phyloP scores from a whole-genome alignment of 257 asterid genomes.

The Cinchona pubescens region DNA sequence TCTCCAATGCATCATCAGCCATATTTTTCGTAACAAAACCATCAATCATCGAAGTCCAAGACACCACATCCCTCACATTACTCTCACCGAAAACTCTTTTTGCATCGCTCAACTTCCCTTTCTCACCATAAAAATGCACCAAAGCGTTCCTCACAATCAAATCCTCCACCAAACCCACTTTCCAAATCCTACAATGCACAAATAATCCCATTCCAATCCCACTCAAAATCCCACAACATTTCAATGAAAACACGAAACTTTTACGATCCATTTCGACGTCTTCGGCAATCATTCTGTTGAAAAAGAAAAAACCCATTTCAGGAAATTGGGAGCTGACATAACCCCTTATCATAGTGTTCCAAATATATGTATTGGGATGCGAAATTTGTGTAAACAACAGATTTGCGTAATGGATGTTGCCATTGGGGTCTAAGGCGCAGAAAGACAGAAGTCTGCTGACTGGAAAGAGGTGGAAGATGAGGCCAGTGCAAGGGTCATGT shows the following conservation, averaged over 20 bases:
- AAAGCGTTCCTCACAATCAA: conserved; percentile 61
- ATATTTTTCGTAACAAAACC: conserved; percentile 50
- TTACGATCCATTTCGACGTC: conserved; percentile 58
- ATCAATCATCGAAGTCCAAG: conserved; percentile 79
- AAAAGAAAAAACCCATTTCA: conserved; percentile 45
- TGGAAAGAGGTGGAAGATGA: conserved; percentile 65
- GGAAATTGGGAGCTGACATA: conserved; percentile 41
- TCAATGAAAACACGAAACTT: conserved; percentile 64
- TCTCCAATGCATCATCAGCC: conserved; percentile 61
- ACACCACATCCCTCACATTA: conserved; percentile 60
- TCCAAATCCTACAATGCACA: conserved; percentile 62
- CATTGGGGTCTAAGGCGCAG: conserved; percentile 55
- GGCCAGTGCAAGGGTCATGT: conserved; percentile 66
- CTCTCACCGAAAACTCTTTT: conserved; percentile 48
- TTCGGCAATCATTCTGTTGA: conserved; percentile 53
- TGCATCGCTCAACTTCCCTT: conserved; percentile 36
- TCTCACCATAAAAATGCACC: conserved; percentile 63
- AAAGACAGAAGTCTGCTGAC: conserved; percentile 65
- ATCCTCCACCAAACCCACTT: conserved; percentile 54
- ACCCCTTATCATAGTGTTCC: conserved; percentile 80
- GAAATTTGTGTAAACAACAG: conserved; percentile 46
- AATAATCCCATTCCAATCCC: conserved; percentile 44
- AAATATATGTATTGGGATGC: conserved; percentile 65
- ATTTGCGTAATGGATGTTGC: conserved; percentile 47
- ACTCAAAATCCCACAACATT: conserved; percentile 49